Percentiles rank a stretch among this genome's conserved stretches.
Evolutionary conservation across 2,329 filamentous ascomycete genomes (phyloP).

Genomic region (Dothistroma pini): DNA sequence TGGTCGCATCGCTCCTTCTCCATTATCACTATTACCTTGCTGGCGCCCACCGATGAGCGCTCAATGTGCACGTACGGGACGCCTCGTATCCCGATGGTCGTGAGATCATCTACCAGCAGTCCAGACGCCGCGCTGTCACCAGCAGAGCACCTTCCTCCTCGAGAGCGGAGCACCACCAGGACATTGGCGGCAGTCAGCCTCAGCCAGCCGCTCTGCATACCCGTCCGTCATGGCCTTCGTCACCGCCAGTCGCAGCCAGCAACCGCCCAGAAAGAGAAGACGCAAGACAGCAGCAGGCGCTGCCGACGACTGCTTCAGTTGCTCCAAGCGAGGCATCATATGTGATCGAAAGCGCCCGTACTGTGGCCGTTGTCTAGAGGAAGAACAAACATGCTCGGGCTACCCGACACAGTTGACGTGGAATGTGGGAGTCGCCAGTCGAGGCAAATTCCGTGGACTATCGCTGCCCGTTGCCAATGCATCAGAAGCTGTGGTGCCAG

Average conservation of each 20-base stretch:
- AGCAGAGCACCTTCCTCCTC: neutral
- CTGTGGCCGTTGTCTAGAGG: slow-evolving; percentile 88
- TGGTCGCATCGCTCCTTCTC: neutral
- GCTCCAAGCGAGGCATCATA: slow-evolving; percentile 74
- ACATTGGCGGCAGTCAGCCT: neutral
- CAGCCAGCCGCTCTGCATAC: neutral
- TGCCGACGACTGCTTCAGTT: slow-evolving; percentile 92
- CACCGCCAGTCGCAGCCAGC: slow-evolving; percentile 3
- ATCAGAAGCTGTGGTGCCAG: slow-evolving; percentile 18
- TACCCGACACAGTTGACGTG: slow-evolving; percentile 97
- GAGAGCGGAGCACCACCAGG: neutral
- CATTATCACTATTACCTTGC: neutral
- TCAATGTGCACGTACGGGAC: neutral
- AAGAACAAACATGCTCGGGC: slow-evolving; percentile 88
- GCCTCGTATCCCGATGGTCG: neutral
- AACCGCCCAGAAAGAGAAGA: slow-evolving; percentile 61
- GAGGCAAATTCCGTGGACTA: slow-evolving; percentile 87
- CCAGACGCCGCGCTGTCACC: neutral
- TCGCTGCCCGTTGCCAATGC: slow-evolving; percentile 62
- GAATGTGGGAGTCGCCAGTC: slow-evolving; percentile 92
- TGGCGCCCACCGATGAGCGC: neutral
- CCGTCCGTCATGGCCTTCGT: slow-evolving; percentile 9
- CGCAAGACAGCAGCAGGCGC: slow-evolving; percentile 86
- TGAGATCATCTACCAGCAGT: neutral
- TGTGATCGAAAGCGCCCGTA: slow-evolving; percentile 92